A percentile compares a stretch with the other conserved stretches of the same genome.
phyloP scores from a whole-genome alignment of 176 grass and related monocot species.

The Phoenix roebelenii region DNA sequence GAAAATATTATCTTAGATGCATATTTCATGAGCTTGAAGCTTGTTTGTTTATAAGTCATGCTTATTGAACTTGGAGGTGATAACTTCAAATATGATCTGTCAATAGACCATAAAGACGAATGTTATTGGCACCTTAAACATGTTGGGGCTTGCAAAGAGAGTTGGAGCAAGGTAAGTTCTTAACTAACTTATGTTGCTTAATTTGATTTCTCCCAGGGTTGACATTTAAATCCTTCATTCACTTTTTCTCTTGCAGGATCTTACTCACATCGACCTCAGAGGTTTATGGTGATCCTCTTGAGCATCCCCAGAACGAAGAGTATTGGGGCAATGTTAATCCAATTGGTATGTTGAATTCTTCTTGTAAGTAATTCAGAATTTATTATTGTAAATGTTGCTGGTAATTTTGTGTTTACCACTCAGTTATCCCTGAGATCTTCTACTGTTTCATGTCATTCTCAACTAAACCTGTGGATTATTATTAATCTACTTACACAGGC shows the following conservation, averaged over 20 bases:
- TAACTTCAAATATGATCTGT: conserved; percentile 7
- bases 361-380: background rate
- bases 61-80: background rate
- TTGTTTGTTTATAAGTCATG: no score
- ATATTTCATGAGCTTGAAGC: no score
- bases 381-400: no score
- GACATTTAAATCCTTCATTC: background rate
- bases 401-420: no score
- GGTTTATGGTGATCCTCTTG: conserved; percentile 93
- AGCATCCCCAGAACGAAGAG: conserved; percentile 93
- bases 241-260: conserved; percentile 44
- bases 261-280: conserved; percentile 97
- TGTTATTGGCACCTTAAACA: conserved; percentile 98
- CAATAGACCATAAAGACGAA: conserved; percentile 98
- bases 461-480: no score
- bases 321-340: conserved; percentile 99
- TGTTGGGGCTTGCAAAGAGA: conserved; percentile 99
- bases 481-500: no score
- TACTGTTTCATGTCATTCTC: no score
- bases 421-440: no score
- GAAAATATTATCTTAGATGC: no score
- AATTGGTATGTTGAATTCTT: conserved; percentile 47
- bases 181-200: background rate
- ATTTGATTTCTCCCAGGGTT: background rate
- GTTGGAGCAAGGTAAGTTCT: conserved; percentile 76